Evolutionary conservation across 2,329 filamentous ascomycete genomes (phyloP).

Genomic region (Ophiostoma triangulosporum): DNA sequence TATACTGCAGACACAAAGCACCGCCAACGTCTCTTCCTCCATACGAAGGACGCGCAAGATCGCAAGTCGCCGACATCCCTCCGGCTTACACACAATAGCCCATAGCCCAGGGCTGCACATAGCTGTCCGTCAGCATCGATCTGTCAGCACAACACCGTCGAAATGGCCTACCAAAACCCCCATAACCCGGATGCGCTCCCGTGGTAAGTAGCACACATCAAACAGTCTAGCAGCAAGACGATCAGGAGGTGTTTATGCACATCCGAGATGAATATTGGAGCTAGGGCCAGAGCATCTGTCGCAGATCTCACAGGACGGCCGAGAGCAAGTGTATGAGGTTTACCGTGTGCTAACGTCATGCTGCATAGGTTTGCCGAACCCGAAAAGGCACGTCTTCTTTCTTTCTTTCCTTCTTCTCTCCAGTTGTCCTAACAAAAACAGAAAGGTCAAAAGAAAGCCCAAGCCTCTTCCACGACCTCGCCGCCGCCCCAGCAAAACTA

Average conservation of each 20-base stretch:
- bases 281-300: not conserved
- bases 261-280: not conserved
- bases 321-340: not conserved
- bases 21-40: too few relatives aligned
- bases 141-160: not conserved
- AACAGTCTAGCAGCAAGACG: not conserved
- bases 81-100: too few relatives aligned
- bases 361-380: constrained; percentile 35
- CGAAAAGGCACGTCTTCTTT: constrained; percentile 26
- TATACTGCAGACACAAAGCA: too few relatives aligned
- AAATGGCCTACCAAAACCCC: constrained; percentile 86
- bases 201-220: constrained; percentile 47
- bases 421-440: constrained; percentile 3
- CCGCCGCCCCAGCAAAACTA: not conserved
- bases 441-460: constrained; percentile 25
- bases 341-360: not conserved
- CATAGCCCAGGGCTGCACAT: too few relatives aligned
- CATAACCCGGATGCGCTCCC: constrained; percentile 93
- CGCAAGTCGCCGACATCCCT: too few relatives aligned
- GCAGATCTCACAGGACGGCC: not conserved
- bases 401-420: not conserved
- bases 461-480: not conserved
- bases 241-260: not conserved
- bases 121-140: not conserved
- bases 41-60: too few relatives aligned